These are phyloP conservation scores for Podaxis sp. DNA, from an alignment of 768 basidiomycete genomes.

Conservation along the genomic window DNA sequence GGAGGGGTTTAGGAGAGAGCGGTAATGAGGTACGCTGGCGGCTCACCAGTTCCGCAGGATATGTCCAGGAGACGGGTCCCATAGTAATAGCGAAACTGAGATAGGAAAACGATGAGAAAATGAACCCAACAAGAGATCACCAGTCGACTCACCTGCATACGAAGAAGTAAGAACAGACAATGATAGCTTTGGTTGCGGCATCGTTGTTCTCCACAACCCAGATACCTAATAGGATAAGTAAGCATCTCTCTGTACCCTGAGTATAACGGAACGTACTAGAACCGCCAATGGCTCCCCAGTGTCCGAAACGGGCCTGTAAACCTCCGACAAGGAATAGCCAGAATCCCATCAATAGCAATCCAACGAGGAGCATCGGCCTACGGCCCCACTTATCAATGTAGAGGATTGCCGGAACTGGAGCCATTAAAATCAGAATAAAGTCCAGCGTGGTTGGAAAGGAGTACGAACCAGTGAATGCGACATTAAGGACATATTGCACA, in stretches of 20 bases:
- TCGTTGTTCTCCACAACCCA: slow-evolving; percentile 60
- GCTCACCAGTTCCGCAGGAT: slow-evolving; percentile 62
- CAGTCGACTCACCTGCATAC: slow-evolving; percentile 48
- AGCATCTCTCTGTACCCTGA: background rate
- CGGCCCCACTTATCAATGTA: slow-evolving; percentile 83
- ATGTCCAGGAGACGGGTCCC: slow-evolving; percentile 78
- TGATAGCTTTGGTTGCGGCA: slow-evolving; percentile 64
- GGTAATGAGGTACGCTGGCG: background rate
- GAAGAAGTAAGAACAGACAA: slow-evolving; percentile 76
- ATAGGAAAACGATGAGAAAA: background rate
- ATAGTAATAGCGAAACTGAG: slow-evolving; percentile 65
- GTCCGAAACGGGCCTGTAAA: slow-evolving; percentile 65
- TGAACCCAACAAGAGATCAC: background rate
- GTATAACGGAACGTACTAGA: slow-evolving; percentile 24
- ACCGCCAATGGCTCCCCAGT: slow-evolving; percentile 52
- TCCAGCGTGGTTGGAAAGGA: slow-evolving; percentile 47
- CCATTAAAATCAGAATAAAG: slow-evolving; percentile 19
- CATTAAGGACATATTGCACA: slow-evolving; percentile 62
- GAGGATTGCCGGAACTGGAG: slow-evolving; percentile 49
- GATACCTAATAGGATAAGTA: slow-evolving; percentile 21
- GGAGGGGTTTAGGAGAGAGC: background rate
- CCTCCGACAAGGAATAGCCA: slow-evolving; percentile 79
- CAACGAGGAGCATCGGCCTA: slow-evolving; percentile 69
- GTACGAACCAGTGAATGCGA: slow-evolving; percentile 35
- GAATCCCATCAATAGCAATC: slow-evolving; percentile 69